A percentile compares a stretch with the other conserved stretches of the same genome.
Conservation (phyloP, 805 yeast genomes). For the Wickerhamiella galacta region DNA sequence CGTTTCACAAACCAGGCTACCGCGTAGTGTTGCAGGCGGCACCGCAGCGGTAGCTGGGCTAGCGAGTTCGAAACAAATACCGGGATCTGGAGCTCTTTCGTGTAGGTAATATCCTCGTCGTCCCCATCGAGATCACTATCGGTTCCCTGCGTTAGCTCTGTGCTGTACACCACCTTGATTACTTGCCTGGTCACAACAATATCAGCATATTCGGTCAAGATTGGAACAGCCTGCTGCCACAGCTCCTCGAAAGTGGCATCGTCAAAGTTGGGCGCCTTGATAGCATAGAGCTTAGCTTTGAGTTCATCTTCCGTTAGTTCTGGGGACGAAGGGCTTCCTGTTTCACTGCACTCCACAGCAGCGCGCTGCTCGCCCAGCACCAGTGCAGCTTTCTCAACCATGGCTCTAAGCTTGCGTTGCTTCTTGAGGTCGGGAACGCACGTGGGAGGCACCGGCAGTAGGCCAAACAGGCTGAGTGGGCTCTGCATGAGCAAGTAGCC, state of each 20-base stretch:
- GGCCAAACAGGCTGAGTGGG: constrained; percentile 37
- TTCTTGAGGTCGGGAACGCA: constrained; percentile 65
- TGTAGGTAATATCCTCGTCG: constrained; percentile 4
- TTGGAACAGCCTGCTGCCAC: constrained; percentile 49
- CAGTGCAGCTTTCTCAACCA: constrained; percentile 50
- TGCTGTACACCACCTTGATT: constrained; percentile 10
- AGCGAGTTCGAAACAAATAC: constrained; percentile 10
- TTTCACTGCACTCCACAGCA: constrained; percentile 36
- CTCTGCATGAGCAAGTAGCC: constrained; percentile 40
- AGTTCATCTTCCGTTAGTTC: constrained; percentile 23
- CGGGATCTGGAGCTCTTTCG: constrained; percentile 1
- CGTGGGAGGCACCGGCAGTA: constrained; percentile 41
- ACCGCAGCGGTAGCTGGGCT: constrained; percentile 7
- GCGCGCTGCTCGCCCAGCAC: constrained; percentile 56
- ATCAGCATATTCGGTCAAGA: constrained; percentile 35
- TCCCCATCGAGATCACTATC: constrained; percentile 7
- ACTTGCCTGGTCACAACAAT: constrained; percentile 60
- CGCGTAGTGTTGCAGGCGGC: constrained; percentile 9
- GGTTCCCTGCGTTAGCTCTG: constrained; percentile 7
- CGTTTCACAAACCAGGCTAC: constrained; percentile 9
- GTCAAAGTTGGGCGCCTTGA: constrained; percentile 13
- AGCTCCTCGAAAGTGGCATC: constrained; percentile 57
- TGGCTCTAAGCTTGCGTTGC: constrained; percentile 46
- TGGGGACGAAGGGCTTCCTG: constrained; percentile 21
- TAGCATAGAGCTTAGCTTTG: constrained; percentile 9